Percentiles rank a stretch among this genome's conserved stretches.
Conservation (phyloP, 1,284 basidiomycete genomes). For the Ustilago xerochloae region DNA sequence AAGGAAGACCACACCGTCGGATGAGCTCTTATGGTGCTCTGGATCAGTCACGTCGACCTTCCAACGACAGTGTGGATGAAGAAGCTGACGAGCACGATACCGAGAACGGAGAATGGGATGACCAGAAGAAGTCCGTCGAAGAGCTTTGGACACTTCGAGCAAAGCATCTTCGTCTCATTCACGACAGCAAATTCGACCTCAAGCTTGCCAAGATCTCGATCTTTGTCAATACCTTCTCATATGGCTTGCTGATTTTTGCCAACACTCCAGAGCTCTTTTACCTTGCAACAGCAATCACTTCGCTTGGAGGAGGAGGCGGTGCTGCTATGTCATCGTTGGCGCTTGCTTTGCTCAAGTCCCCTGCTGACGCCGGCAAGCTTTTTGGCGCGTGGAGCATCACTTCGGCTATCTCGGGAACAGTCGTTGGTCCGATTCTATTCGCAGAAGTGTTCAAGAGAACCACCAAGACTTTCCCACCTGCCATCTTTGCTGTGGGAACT, state of each 20-base stretch:
- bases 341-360: slow-evolving; percentile 57
- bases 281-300: slow-evolving; percentile 42
- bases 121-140: slow-evolving; percentile 47
- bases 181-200: slow-evolving; percentile 65
- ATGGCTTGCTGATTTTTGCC: slow-evolving; percentile 36
- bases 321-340: slow-evolving; percentile 65
- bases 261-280: slow-evolving; percentile 36
- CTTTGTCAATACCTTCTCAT: slow-evolving; percentile 35
- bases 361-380: slow-evolving; percentile 62
- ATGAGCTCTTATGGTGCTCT: slow-evolving; percentile 27
- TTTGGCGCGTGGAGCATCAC: slow-evolving; percentile 66
- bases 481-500: slow-evolving; percentile 54
- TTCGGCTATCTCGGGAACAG: slow-evolving; percentile 54
- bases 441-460: slow-evolving; percentile 52
- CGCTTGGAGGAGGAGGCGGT: slow-evolving; percentile 57
- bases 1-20: slow-evolving; percentile 28
- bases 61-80: neutral
- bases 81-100: slow-evolving; percentile 4
- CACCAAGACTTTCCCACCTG: slow-evolving; percentile 39
- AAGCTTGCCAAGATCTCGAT: slow-evolving; percentile 49
- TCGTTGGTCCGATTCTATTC: slow-evolving; percentile 63
- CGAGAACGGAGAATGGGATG: slow-evolving; percentile 37
- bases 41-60: neutral
- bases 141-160: slow-evolving; percentile 63
- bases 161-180: slow-evolving; percentile 63